These are phyloP conservation scores for Trametes gibbosa DNA, from an alignment of 768 basidiomycete species.

Conservation along the genomic window DNA sequence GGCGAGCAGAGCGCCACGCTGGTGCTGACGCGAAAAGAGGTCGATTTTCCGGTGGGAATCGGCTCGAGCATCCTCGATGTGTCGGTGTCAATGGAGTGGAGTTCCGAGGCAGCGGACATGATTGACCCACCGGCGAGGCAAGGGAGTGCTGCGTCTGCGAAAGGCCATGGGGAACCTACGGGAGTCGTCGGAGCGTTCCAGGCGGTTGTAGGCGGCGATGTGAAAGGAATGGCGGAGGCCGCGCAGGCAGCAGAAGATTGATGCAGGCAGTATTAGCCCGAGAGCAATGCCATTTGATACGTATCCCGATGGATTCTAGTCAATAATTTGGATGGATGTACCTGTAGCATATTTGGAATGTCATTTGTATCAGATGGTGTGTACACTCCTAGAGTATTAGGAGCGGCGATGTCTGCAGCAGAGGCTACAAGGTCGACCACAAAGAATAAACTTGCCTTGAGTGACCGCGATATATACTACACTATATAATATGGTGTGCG, in stretches of 20 bases:
- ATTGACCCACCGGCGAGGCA: slow-evolving; percentile 28
- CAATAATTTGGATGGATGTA: too few relatives aligned
- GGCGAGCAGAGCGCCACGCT: slow-evolving; percentile 35
- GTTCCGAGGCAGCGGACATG: slow-evolving; percentile 19
- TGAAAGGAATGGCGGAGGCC: slow-evolving; percentile 31
- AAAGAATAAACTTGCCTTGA: too few relatives aligned
- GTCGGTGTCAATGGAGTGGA: slow-evolving; percentile 53
- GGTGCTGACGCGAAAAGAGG: slow-evolving; percentile 53
- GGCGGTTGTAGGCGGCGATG: slow-evolving; percentile 27
- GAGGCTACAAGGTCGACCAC: too few relatives aligned
- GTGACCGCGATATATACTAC: too few relatives aligned
- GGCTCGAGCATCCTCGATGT: slow-evolving; percentile 67
- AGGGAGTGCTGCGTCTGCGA: slow-evolving; percentile 23
- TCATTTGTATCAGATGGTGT: too few relatives aligned
- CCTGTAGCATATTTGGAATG: too few relatives aligned
- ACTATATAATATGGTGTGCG: too few relatives aligned
- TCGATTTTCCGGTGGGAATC: slow-evolving; percentile 78
- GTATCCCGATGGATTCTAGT: too few relatives aligned
- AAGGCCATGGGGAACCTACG: slow-evolving; percentile 29
- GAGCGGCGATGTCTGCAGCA: too few relatives aligned
- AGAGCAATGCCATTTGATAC: too few relatives aligned
- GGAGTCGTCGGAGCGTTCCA: slow-evolving; percentile 34
- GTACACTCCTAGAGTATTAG: too few relatives aligned
- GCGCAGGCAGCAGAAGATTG: slow-evolving; percentile 34
- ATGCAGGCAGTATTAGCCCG: too few relatives aligned